Evolutionary conservation across 1,284 basidiomycete genomes (phyloP), one percentile per base, ranked within the genome.

Genomic region (Cronartium quercuum): DNA sequence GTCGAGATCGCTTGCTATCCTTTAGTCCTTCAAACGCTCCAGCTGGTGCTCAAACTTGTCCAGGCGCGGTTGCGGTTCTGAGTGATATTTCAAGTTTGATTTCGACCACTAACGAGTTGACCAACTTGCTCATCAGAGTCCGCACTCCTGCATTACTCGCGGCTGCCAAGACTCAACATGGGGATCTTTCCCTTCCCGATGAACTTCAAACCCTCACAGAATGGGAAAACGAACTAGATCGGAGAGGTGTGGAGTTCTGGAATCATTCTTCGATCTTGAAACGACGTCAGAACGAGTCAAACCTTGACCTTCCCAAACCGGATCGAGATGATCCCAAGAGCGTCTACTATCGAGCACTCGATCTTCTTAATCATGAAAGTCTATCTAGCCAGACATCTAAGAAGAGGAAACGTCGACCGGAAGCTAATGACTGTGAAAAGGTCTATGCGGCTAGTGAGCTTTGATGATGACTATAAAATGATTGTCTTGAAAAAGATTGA

Each of bases 151-250:
- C 21, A 21, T 29, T 57, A 9, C 10, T 57, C 9, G 51, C 21
- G 29, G 29, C 21, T 24, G 21, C 21, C 21, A 57, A 57, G 21
- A 57, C n/a, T 6, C 21, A 57, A 9, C 29, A n/a, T 21, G 29
- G 29, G 21, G 51, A 57, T 21, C 51, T 57, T 57, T 57, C 29
- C 21, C 21, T 57, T 24, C 21, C 21, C 29, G 51, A 57, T 9
- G 29, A 57, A 7, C 15, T 57, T 9, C 21, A 57, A 57, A 57
- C 13, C n/a, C 21, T 57, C 51, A 57, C 29, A 6, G 51, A 57
- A 57, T 75, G 73, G 73, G 65, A 55, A 37, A 60, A 75, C 51
- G 64, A 75, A 34, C 65, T 75, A 10, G 73, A 75, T 63, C 10
- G 40, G 12, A 55, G 40, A 9, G 73, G 73, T n/a, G 73, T 75